Percentiles rank a stretch among this genome's conserved stretches.
Conservation (phyloP, 768 basidiomycete species). For the Albatrellus ellisii region DNA sequence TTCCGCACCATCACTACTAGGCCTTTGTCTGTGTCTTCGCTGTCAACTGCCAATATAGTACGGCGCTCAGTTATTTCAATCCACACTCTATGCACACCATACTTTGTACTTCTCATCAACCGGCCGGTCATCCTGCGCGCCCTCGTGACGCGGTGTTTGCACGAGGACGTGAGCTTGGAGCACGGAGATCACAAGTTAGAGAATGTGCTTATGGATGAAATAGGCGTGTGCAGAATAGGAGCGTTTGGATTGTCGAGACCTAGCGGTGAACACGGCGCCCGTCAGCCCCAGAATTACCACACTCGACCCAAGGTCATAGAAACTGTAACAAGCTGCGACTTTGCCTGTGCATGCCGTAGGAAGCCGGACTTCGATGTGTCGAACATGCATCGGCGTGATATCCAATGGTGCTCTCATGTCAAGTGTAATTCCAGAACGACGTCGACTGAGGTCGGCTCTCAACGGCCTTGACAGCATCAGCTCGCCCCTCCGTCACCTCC, state of each 20-base stretch:
- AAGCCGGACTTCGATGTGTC: slow-evolving; percentile 20
- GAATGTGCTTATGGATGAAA: slow-evolving; percentile 87
- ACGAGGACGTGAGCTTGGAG: slow-evolving; percentile 61
- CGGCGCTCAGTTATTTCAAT: slow-evolving; percentile 45
- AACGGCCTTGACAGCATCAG: too few species aligned
- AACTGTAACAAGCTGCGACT: background rate
- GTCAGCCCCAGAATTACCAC: background rate
- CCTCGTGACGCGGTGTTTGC: slow-evolving; percentile 74
- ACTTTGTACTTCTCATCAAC: slow-evolving; percentile 52
- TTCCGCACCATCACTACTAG: slow-evolving; percentile 72
- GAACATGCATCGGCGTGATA: slow-evolving; percentile 25
- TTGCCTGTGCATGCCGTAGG: slow-evolving; percentile 9
- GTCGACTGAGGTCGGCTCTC: too few species aligned
- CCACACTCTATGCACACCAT: slow-evolving; percentile 55
- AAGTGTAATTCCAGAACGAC: too few species aligned
- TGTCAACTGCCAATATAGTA: slow-evolving; percentile 77
- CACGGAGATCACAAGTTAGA: slow-evolving; percentile 97
- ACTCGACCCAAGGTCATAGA: background rate
- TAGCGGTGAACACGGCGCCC: slow-evolving; percentile 31
- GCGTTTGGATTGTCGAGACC: slow-evolving; percentile 76
- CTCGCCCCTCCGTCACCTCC: too few species aligned
- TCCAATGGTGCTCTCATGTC: slow-evolving; percentile 37
- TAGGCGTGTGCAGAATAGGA: slow-evolving; percentile 67
- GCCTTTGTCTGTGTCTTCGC: slow-evolving; percentile 44
- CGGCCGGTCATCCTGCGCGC: slow-evolving; percentile 53